A percentile compares a stretch with the other conserved stretches of the same genome.
These are phyloP conservation scores for Agrostemma githago DNA, from an alignment of 148 eudicot species.

Conservation along the genomic window DNA sequence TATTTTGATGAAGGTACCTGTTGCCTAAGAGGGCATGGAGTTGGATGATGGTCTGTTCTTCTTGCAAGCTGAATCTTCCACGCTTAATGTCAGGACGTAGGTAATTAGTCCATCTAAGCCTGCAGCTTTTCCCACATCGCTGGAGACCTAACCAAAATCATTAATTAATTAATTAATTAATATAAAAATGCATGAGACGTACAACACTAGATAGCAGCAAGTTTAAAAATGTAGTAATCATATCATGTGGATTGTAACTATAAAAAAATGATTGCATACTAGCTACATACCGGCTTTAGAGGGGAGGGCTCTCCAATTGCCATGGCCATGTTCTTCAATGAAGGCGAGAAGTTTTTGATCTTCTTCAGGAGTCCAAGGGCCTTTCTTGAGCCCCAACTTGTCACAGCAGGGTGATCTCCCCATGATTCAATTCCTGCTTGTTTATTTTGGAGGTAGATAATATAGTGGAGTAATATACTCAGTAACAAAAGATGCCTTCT, in stretches of 20 bases:
- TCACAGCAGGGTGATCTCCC: slow-evolving; percentile 94
- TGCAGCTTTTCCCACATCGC: slow-evolving; percentile 93
- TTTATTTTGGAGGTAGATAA: too few relatives aligned
- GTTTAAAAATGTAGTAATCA: too few relatives aligned
- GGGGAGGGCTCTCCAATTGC: slow-evolving; percentile 95
- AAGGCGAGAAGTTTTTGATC: slow-evolving; percentile 87
- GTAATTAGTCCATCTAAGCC: slow-evolving; percentile 91
- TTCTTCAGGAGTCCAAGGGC: slow-evolving; percentile 99
- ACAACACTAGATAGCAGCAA: not conserved
- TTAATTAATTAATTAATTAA: not conserved
- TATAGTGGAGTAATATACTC: too few relatives aligned
- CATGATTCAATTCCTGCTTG: slow-evolving; percentile 31
- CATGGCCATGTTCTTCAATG: slow-evolving; percentile 90
- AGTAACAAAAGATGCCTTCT: slow-evolving; percentile 9
- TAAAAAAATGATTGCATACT: not conserved
- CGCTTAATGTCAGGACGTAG: slow-evolving; percentile 93
- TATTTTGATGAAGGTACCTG: slow-evolving; percentile 36
- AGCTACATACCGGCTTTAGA: slow-evolving; percentile 58
- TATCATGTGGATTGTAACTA: not conserved
- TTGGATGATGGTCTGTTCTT: slow-evolving; percentile 95
- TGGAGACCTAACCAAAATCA: slow-evolving; percentile 68
- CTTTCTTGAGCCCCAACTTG: slow-evolving; percentile 85
- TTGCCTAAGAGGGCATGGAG: slow-evolving; percentile 97
- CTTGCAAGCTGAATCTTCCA: slow-evolving; percentile 84
- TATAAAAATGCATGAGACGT: not conserved